Percentiles rank a stretch among this genome's conserved stretches.
These are phyloP conservation scores for Viola pubescens DNA, from an alignment of 441 rosid genomes.

Conservation along the genomic window DNA sequence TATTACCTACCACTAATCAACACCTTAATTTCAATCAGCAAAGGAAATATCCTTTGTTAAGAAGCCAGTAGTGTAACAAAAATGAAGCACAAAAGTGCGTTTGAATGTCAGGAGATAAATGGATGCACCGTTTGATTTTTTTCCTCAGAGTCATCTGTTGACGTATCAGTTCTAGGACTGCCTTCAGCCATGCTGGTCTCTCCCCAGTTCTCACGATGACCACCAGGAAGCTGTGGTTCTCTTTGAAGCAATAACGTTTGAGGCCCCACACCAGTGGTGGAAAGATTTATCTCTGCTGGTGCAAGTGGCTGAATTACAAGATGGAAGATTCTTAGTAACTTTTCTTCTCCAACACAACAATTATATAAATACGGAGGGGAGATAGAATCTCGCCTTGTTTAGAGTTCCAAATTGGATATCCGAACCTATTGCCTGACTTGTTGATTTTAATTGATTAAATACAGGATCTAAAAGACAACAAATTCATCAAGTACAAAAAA, in stretches of 20 bases:
- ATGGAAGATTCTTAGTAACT: conserved; percentile 14
- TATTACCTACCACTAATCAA: conserved; percentile 8
- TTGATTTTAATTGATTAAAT: conserved; percentile 48
- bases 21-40: background rate
- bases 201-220: conserved; percentile 50
- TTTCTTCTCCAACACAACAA: conserved; percentile 6
- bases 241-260: conserved; percentile 32
- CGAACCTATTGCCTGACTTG: conserved; percentile 32
- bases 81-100: background rate
- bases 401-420: conserved; percentile 40
- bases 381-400: conserved; percentile 33
- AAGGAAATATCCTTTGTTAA: background rate
- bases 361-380: conserved; percentile 1
- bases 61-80: background rate
- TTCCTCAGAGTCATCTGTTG: conserved; percentile 80
- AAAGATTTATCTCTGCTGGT: conserved; percentile 31
- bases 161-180: conserved; percentile 72
- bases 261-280: conserved; percentile 28
- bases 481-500: background rate
- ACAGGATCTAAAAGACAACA: conserved; percentile 34
- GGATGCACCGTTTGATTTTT: conserved; percentile 56
- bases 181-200: conserved; percentile 58
- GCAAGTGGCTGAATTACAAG: conserved; percentile 30
- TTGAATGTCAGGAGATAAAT: conserved; percentile 18
- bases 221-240: conserved; percentile 35